phyloP scores from a whole-genome alignment of 805 yeast species.

The Saturnispora bothae region DNA sequence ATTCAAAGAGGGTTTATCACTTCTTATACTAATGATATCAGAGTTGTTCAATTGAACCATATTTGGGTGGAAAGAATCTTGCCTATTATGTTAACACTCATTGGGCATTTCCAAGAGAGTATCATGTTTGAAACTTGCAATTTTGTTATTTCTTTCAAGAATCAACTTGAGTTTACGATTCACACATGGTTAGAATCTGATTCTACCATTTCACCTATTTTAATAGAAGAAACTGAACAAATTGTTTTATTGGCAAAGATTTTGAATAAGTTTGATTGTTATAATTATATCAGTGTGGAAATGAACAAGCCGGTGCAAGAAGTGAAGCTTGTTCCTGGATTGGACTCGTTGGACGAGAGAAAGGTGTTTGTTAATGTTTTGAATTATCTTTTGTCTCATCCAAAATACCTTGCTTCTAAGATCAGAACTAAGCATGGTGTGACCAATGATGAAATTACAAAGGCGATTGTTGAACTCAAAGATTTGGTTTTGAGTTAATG shows the following conservation, averaged over 20 bases:
- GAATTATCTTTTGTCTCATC: constrained; percentile 72
- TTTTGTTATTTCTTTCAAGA: constrained; percentile 50
- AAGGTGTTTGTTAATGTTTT: constrained; percentile 51
- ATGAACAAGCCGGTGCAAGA: constrained; percentile 13
- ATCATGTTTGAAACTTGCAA: constrained; percentile 55
- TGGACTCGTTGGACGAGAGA: constrained; percentile 49
- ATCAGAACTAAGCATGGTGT: constrained; percentile 49
- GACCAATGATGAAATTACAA: constrained; percentile 37
- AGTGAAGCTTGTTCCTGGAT: constrained; percentile 38
- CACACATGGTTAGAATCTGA: constrained; percentile 49
- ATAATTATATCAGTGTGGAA: constrained; percentile 30
- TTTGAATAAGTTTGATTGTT: constrained; percentile 42
- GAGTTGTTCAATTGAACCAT: constrained; percentile 36
- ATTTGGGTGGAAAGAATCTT: constrained; percentile 84
- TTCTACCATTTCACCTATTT: constrained; percentile 39
- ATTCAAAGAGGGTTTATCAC: constrained; percentile 58
- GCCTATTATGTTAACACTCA: constrained; percentile 49
- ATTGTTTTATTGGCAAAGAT: constrained; percentile 53
- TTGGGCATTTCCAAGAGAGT: constrained; percentile 53
- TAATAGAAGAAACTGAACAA: constrained; percentile 57
- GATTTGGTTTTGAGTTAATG: constrained; percentile 29
- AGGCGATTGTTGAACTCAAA: constrained; percentile 44
- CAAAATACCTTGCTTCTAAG: constrained; percentile 67
- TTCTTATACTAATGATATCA: constrained; percentile 29
- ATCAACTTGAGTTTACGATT: constrained; percentile 55